Conservation (phyloP, 805 yeast genomes). For the Hanseniaspora singularis region DNA sequence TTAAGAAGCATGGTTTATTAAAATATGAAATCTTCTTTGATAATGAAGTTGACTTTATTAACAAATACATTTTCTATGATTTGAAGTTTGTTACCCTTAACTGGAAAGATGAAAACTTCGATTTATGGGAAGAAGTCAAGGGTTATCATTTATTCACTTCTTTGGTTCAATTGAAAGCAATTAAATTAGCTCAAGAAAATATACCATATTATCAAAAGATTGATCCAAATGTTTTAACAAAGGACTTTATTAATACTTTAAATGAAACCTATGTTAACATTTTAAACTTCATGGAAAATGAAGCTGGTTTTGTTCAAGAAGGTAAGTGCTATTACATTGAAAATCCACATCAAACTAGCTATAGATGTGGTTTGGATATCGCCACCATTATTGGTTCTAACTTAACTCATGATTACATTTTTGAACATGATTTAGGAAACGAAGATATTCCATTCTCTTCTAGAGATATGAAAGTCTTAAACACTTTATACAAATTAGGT, state of each 20-base stretch:
- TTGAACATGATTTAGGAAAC: constrained; percentile 27
- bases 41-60: constrained; percentile 34
- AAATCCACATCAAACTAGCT: constrained; percentile 41
- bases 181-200: constrained; percentile 43
- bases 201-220: constrained; percentile 20
- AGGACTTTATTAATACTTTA: constrained; percentile 19
- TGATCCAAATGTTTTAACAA: background rate
- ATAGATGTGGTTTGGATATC: constrained; percentile 64
- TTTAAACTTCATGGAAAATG: constrained; percentile 23
- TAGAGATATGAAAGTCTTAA: constrained; percentile 44
- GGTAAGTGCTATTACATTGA: constrained; percentile 51
- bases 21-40: constrained; percentile 17
- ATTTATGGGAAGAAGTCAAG: constrained; percentile 82
- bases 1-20: constrained; percentile 14
- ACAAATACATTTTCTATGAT: constrained; percentile 53
- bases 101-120: constrained; percentile 66
- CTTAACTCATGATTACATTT: constrained; percentile 29
- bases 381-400: constrained; percentile 45
- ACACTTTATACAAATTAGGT: constrained; percentile 51
- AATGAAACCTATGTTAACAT: constrained; percentile 22
- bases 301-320: constrained; percentile 30
- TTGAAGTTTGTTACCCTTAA: constrained; percentile 45
- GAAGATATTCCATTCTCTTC: constrained; percentile 49
- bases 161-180: constrained; percentile 58
- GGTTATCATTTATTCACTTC: constrained; percentile 71